phyloP scores from a whole-genome alignment of 78 protist species.

The Dictyostelium intermedium region DNA sequence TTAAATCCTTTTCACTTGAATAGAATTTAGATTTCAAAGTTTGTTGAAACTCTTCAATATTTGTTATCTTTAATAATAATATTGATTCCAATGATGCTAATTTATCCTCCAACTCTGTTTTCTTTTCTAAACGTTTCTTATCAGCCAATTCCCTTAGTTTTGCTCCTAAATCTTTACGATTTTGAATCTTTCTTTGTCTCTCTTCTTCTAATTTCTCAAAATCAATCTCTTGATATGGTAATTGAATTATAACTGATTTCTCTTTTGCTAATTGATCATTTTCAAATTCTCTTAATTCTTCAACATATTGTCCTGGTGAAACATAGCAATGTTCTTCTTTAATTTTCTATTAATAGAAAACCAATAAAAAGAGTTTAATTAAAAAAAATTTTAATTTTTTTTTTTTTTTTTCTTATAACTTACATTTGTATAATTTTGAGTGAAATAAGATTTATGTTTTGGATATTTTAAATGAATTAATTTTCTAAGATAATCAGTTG shows the following conservation, averaged over 20 bases:
- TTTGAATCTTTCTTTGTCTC: slow-evolving; percentile 40
- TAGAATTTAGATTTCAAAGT: background rate
- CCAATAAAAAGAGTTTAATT: no score
- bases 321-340: slow-evolving; percentile 50
- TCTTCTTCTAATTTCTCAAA: slow-evolving; percentile 57
- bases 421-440: slow-evolving; percentile 59
- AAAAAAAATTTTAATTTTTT: background rate
- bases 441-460: slow-evolving; percentile 72
- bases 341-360: no score
- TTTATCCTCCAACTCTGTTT: slow-evolving; percentile 25
- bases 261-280: background rate
- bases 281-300: slow-evolving; percentile 35
- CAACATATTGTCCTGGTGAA: background rate
- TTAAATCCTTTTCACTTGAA: slow-evolving; percentile 3
- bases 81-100: slow-evolving; percentile 9
- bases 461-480: slow-evolving; percentile 69
- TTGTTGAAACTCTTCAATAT: background rate
- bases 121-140: slow-evolving; percentile 63
- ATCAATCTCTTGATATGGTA: slow-evolving; percentile 68
- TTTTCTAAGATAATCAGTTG: slow-evolving; percentile 66
- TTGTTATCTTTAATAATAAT: background rate
- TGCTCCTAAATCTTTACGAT: slow-evolving; percentile 53
- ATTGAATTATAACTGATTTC: slow-evolving; percentile 29
- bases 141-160: slow-evolving; percentile 47
- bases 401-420: background rate